Evolutionary conservation across 257 asterid species (phyloP).

Genomic region (Ocimum tenuiflorum): DNA sequence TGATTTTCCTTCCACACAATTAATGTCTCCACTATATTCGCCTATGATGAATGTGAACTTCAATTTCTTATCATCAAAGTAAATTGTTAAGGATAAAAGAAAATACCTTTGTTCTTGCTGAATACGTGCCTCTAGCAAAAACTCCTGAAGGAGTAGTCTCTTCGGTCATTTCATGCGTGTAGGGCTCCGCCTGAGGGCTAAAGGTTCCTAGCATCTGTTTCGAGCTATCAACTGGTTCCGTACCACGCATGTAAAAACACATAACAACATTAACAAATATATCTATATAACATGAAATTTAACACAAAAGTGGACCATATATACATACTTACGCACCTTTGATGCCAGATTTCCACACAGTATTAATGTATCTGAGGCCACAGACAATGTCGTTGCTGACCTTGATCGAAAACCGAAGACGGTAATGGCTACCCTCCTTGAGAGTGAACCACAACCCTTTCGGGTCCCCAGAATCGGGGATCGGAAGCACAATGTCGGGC

Average conservation of each 20-base stretch:
- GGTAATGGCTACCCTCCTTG: constrained; percentile 42
- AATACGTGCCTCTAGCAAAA: constrained; percentile 45
- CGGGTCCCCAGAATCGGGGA: constrained; percentile 30
- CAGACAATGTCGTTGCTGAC: constrained; percentile 45
- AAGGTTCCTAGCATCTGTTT: constrained; percentile 46
- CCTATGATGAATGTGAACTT: background rate
- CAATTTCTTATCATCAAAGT: too few relatives aligned
- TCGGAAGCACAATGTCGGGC: constrained; percentile 30
- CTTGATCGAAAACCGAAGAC: constrained; percentile 36
- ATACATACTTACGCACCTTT: constrained; percentile 20
- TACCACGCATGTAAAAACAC: background rate
- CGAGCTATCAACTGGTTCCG: constrained; percentile 32
- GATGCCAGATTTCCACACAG: constrained; percentile 44
- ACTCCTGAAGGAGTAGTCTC: constrained; percentile 43
- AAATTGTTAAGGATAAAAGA: background rate
- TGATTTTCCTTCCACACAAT: too few relatives aligned
- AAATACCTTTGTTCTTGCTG: constrained; percentile 41
- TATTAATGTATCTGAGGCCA: constrained; percentile 42
- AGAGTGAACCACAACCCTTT: constrained; percentile 45
- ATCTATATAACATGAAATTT: background rate
- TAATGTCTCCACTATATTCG: too few relatives aligned
- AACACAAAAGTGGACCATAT: too few relatives aligned
- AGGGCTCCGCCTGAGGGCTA: constrained; percentile 47
- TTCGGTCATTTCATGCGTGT: constrained; percentile 35
- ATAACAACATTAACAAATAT: background rate